These are phyloP conservation scores for Pleurotus ostreatus DNA, from an alignment of 768 basidiomycete species.

Conservation along the genomic window DNA sequence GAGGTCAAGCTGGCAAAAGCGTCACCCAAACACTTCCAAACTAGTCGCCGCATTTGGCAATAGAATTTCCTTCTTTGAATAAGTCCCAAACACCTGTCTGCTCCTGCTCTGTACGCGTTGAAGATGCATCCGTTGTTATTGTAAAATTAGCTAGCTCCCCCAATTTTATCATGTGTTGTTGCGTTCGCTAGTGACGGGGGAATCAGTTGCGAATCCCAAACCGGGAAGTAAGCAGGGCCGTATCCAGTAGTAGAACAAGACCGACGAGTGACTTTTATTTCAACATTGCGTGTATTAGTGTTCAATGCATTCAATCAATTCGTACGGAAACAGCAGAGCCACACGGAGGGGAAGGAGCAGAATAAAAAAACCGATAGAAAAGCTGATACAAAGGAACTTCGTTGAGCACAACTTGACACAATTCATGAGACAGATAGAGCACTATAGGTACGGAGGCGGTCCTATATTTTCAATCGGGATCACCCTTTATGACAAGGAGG, in stretches of 20 bases:
- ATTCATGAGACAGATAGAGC: not conserved
- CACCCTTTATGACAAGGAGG: slow-evolving; percentile 61
- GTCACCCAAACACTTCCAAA: slow-evolving; percentile 6
- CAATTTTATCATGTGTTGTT: too few species aligned
- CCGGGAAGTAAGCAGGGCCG: too few species aligned
- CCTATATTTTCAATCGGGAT: not conserved
- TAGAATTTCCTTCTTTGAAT: slow-evolving; percentile 2
- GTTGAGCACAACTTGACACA: not conserved
- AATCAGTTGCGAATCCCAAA: too few species aligned
- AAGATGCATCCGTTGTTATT: too few species aligned
- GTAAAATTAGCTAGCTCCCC: too few species aligned
- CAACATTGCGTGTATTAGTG: not conserved
- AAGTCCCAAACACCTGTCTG: not conserved
- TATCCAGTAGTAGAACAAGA: too few species aligned
- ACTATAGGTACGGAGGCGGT: not conserved
- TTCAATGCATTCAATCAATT: too few species aligned
- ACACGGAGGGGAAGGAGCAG: not conserved
- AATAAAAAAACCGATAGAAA: slow-evolving; percentile 3
- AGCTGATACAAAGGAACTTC: slow-evolving; percentile 2
- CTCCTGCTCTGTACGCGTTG: too few species aligned
- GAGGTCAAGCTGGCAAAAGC: slow-evolving; percentile 1
- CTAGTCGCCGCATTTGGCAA: not conserved
- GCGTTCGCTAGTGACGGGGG: too few species aligned
- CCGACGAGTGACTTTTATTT: too few species aligned
- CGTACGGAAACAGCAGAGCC: not conserved